Base-by-base conservation (phyloP, 441 rosid genomes). In the Pelargonium cotyledonis region DNA sequence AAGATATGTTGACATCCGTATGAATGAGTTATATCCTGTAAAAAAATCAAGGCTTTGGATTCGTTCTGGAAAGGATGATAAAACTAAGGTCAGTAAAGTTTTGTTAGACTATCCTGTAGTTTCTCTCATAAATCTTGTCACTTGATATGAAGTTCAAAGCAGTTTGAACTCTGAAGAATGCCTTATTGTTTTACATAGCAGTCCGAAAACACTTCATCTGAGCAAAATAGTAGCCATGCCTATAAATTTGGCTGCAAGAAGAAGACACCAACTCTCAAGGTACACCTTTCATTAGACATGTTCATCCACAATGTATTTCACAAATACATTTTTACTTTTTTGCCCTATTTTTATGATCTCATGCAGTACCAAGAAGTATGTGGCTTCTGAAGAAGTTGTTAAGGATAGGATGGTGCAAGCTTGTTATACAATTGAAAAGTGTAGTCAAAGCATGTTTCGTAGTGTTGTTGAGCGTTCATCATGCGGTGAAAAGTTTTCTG, bases 381-480 rank as follows among this genome's bases (percentile, higher is more conserved):
- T 70, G 72, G 79, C 78, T 75, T 71, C 82, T 70, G 75, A 76
- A 70, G 71, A 83, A 71, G 80, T 68, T 77, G 74, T 81, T 19
- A 76, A 74, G 70, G 85, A 82, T 73, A 67, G 70, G 65, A 80
- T 68, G 41, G 55, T 65, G 65, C 76, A 77, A 70, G 72, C 81
- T 77, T 63, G 44, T 49, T 86, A 72, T 80, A 79, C 85, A 66
- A 66, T 72, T 77, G 86, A 85, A 80, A 85, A 76, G 58, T 86
- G 89, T 75, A 84, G 79, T 67, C 87, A 81, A 79, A 80, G 82
- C 77, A 79, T 72, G 72, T 90, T 92, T 68, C 89, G 91, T 61
- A 86, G 87, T 76, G 97, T 92, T 76, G 79, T 90, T 64, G 89
- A 92, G 81, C 91, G 90, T 81, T 89, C 99, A 60, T 79, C 82